These are phyloP conservation scores for Podospora pseudocomata DNA, from an alignment of 495 filamentous ascomycete genomes.

Conservation along the genomic window DNA sequence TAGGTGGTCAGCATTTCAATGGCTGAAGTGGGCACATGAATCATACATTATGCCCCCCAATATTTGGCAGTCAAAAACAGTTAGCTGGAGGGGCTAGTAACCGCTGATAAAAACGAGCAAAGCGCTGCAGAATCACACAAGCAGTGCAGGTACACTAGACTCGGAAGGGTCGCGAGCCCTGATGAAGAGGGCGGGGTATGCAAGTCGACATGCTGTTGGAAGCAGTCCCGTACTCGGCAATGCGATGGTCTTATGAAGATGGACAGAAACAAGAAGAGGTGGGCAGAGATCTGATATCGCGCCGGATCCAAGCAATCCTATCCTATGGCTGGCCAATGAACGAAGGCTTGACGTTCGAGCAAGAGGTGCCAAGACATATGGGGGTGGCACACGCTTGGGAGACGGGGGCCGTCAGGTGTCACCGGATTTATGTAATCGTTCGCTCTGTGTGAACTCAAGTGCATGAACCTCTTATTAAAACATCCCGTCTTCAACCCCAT, in stretches of 20 bases:
- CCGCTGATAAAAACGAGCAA: background rate
- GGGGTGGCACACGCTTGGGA: constrained; percentile 12
- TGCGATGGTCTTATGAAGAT: background rate
- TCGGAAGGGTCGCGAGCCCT: background rate
- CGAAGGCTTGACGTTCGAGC: constrained; percentile 24
- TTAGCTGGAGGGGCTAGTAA: background rate
- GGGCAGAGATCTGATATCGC: constrained; percentile 27
- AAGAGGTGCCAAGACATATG: constrained; percentile 14
- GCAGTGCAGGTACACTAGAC: background rate
- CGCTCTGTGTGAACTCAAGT: background rate
- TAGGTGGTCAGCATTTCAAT: background rate
- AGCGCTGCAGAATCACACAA: background rate
- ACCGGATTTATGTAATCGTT: background rate
- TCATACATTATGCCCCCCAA: background rate
- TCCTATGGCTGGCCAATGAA: constrained; percentile 27
- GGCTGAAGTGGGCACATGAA: background rate
- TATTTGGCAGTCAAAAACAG: background rate
- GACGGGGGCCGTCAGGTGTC: background rate
- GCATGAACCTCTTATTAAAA: too few species aligned
- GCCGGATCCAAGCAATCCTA: constrained; percentile 10
- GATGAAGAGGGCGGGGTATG: background rate
- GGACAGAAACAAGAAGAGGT: background rate
- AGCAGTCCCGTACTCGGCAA: background rate
- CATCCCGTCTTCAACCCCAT: too few species aligned
- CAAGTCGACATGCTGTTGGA: background rate